Conservation (phyloP, 2,329 filamentous ascomycete species). For the Apiospora marii region DNA sequence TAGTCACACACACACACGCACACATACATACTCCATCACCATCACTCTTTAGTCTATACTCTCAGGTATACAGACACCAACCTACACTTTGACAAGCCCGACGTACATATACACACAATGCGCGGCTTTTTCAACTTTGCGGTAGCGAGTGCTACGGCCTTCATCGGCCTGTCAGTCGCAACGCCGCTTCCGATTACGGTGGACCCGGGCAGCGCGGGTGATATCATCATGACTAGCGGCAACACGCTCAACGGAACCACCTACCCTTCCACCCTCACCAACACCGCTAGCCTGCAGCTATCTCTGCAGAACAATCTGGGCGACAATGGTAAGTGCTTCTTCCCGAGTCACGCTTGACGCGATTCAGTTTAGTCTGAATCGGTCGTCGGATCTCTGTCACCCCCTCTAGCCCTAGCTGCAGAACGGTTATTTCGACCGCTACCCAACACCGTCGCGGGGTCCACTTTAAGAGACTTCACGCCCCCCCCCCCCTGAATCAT, state of each 20-base stretch:
- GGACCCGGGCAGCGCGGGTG: conserved; percentile 2
- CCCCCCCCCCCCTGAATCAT: background rate
- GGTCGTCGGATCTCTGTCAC: conserved; percentile 18
- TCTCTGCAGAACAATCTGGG: conserved; percentile 22
- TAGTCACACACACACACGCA: background rate
- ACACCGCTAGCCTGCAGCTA: conserved; percentile 9
- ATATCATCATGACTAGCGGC: conserved; percentile 27
- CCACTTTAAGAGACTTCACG: background rate
- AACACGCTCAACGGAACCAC: conserved; percentile 31
- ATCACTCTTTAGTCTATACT: conserved; percentile 2
- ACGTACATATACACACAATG: conserved; percentile 14
- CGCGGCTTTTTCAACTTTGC: conserved; percentile 11
- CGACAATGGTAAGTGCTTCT: conserved; percentile 1
- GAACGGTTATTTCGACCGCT: background rate
- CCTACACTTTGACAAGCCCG: background rate
- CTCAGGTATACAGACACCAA: background rate
- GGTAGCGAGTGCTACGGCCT: conserved; percentile 27
- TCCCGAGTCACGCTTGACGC: background rate
- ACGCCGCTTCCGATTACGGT: conserved; percentile 33
- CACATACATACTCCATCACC: background rate
- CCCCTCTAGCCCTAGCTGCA: background rate
- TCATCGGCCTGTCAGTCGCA: conserved; percentile 30
- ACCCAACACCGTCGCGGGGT: background rate
- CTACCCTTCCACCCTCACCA: conserved; percentile 24
- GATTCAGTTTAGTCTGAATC: conserved; percentile 15